Percentiles rank a stretch among this genome's conserved stretches.
Evolutionary conservation across 495 filamentous ascomycete species (phyloP).

Genomic region (Collariella sp.): DNA sequence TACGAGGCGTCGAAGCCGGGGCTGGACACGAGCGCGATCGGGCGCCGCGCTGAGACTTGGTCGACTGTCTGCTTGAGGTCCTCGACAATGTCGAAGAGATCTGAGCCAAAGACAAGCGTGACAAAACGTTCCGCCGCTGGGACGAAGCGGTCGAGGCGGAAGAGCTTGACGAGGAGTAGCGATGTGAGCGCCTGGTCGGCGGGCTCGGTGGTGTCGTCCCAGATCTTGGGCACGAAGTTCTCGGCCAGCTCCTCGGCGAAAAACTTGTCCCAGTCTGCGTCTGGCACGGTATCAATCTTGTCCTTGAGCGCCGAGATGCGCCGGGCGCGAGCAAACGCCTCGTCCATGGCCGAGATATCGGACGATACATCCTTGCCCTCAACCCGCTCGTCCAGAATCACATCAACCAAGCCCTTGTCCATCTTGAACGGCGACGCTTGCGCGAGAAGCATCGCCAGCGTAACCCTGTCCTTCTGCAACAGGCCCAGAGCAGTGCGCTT

Average conservation of each 20-base stretch:
- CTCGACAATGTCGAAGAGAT: constrained; percentile 68
- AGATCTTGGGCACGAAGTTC: constrained; percentile 69
- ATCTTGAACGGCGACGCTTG: constrained; percentile 90
- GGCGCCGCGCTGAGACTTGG: constrained; percentile 74
- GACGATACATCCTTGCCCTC: constrained; percentile 73
- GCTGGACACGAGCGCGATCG: constrained; percentile 84
- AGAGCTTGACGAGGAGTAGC: constrained; percentile 82
- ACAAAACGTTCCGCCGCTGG: constrained; percentile 86
- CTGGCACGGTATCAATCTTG: constrained; percentile 50
- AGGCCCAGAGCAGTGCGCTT: constrained; percentile 87
- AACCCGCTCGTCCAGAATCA: constrained; percentile 69
- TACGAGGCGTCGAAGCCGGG: constrained; percentile 98
- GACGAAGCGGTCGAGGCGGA: constrained; percentile 91
- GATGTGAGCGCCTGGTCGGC: constrained; percentile 75
- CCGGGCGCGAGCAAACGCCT: constrained; percentile 58
- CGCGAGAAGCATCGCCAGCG: constrained; percentile 90
- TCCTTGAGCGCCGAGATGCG: constrained; percentile 68
- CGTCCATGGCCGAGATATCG: constrained; percentile 50
- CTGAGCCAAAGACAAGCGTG: constrained; percentile 77
- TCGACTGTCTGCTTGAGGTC: constrained; percentile 78
- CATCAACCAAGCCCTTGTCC: constrained; percentile 80
- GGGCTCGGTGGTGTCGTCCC: constrained; percentile 54
- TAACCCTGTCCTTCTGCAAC: constrained; percentile 88
- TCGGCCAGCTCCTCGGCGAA: constrained; percentile 81
- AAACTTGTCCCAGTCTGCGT: constrained; percentile 69